A percentile compares a stretch with the other conserved stretches of the same genome.
phyloP scores from a whole-genome alignment of 129 eudicot species.

The Sambucus nigra region DNA sequence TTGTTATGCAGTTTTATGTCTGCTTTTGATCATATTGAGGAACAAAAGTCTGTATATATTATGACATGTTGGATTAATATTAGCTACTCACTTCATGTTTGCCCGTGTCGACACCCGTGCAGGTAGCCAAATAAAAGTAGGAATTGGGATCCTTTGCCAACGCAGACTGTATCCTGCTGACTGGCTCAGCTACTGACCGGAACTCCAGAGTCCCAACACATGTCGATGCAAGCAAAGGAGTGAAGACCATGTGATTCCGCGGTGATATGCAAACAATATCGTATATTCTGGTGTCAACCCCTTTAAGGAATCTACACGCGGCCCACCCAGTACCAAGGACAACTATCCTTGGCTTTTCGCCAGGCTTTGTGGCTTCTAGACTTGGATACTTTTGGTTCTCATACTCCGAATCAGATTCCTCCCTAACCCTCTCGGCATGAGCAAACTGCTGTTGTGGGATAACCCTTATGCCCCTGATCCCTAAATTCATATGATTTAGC shows the following conservation, averaged over 20 bases:
- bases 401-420: conserved; percentile 39
- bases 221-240: conserved; percentile 92
- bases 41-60: not conserved
- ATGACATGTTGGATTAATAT: not conserved
- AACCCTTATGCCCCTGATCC: conserved; percentile 40
- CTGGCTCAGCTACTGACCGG: conserved; percentile 91
- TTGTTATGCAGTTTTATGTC: not conserved
- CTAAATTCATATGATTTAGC: conserved; percentile 19
- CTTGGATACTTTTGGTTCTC: conserved; percentile 39
- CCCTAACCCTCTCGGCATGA: conserved; percentile 40
- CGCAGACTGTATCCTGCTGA: conserved; percentile 65
- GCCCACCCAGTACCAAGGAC: conserved; percentile 97
- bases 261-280: conserved; percentile 92
- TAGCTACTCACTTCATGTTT: conserved; percentile 67
- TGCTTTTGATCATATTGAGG: no score
- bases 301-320: conserved; percentile 88
- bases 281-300: conserved; percentile 57
- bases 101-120: conserved; percentile 58
- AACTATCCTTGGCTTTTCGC: conserved; percentile 83
- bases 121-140: conserved; percentile 65
- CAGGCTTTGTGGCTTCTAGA: conserved; percentile 79
- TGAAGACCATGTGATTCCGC: conserved; percentile 95
- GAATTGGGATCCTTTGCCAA: conserved; percentile 70
- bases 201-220: conserved; percentile 96
- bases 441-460: conserved; percentile 41